Evolutionary conservation across 805 yeast species (phyloP), one percentile per base, ranked within the genome.

Genomic region (Sugiyamaella lignohabitans): DNA sequence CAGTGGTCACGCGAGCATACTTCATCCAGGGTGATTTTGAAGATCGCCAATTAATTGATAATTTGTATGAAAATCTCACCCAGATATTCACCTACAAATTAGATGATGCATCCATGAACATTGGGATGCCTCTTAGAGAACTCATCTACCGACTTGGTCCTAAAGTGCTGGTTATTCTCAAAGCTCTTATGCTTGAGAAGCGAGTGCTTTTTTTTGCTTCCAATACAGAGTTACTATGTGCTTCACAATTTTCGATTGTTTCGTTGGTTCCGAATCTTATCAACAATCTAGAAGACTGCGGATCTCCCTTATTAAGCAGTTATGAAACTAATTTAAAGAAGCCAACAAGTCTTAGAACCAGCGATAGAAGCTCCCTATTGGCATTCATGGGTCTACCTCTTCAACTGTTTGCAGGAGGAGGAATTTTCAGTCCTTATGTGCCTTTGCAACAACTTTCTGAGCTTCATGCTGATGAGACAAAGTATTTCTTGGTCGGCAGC

Each of bases 351-450:
- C 72, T 91, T 50, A 81, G 78, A 55, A 79, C 95, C 4, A 82
- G 86, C 49, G 89, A 87, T 63, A 68, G 96, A 43, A 72, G 74
- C 52, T 85, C 96, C 0, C 73, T 89, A 61, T 67, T 91, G 35
- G 68, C 76, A 29, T 93, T 87, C 60, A 75, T 87, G 59, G 98
- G 98, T 0, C 70, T 93, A 27, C 98, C 98, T 0, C 68, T 93
- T 42, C 89, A 84, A 56, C 64, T 88, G 1, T 93, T 93, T 65
- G 87, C 87, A 42, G 76, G 78, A 54, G 94, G 94, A 38, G 88
- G 94, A 1, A 73, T 91, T 50, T 89, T 94, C 72, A 82, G 84
- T 55, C 98, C 98, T 1, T 93, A 91, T 65, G 73, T 89, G n/a
- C 95, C 98, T 0, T 68, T 93, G 46, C 98, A 91, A 63, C 98